phyloP scores from a whole-genome alignment of 306 rosid species.

The Sophora flavescens region DNA sequence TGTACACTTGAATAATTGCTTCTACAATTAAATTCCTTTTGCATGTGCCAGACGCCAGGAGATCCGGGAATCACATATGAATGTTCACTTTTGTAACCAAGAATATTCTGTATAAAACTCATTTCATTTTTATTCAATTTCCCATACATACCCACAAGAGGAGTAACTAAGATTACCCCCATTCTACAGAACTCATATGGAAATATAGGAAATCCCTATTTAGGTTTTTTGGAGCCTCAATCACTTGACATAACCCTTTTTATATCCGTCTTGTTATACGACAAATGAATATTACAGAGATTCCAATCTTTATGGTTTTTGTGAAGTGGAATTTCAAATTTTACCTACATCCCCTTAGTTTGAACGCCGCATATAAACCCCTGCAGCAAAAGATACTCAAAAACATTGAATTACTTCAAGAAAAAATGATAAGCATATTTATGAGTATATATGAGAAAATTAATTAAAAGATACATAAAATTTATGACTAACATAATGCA shows the following conservation, averaged over 20 bases:
- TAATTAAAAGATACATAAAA: neutral
- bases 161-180: constrained; percentile 50
- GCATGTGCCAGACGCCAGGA: constrained; percentile 84
- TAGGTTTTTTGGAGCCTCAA: constrained; percentile 53
- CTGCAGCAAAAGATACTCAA: constrained; percentile 37
- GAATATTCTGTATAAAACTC: constrained; percentile 58
- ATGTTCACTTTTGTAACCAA: constrained; percentile 71
- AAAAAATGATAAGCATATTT: neutral
- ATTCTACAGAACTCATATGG: constrained; percentile 54
- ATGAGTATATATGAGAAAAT: too few species aligned
- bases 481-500: neutral
- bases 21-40: constrained; percentile 69
- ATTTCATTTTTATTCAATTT: constrained; percentile 64
- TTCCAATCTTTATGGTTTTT: constrained; percentile 44
- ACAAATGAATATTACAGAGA: constrained; percentile 57
- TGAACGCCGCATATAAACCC: constrained; percentile 70
- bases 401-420: too few species aligned
- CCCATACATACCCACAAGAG: constrained; percentile 55
- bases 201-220: constrained; percentile 56
- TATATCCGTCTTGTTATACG: constrained; percentile 59
- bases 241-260: constrained; percentile 66
- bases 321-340: constrained; percentile 61
- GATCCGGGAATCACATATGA: constrained; percentile 77
- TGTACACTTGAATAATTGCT: constrained; percentile 68
- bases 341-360: constrained; percentile 66